phyloP scores from a whole-genome alignment of 169 alveolate genomes.

The Plasmodium gallinaceum region DNA sequence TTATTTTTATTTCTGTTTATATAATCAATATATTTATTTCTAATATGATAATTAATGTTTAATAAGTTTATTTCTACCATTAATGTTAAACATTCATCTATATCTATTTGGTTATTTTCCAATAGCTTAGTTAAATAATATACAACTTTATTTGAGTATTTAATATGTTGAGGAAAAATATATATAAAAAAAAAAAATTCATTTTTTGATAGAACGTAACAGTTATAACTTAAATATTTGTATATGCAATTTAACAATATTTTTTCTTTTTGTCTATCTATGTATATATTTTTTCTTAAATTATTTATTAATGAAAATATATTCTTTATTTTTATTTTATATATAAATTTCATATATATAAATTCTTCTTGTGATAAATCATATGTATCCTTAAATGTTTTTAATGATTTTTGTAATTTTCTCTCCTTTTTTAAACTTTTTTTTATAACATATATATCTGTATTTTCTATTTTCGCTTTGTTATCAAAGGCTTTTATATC shows the following conservation, averaged over 20 bases:
- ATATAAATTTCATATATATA: constrained; percentile 41
- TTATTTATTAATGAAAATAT: constrained; percentile 37
- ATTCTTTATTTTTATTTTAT: constrained; percentile 53
- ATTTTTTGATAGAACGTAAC: constrained; percentile 17
- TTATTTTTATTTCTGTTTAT: constrained; percentile 24
- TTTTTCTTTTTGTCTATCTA: constrained; percentile 14
- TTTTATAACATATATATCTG: not conserved
- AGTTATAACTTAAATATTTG: constrained; percentile 36
- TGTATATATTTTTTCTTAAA: constrained; percentile 41
- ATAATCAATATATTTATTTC: constrained; percentile 9
- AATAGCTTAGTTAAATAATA: constrained; percentile 17
- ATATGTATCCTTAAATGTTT: constrained; percentile 22
- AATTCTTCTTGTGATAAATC: constrained; percentile 38
- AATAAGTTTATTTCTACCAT: constrained; percentile 25
- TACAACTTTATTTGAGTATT: constrained; percentile 15
- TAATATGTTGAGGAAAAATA: constrained; percentile 43
- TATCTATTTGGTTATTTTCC: not conserved
- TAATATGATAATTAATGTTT: constrained; percentile 16
- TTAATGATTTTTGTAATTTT: not conserved
- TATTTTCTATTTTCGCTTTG: not conserved
- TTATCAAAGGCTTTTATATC: constrained; percentile 22
- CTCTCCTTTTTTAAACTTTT: constrained; percentile 5
- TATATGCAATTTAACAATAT: constrained; percentile 36
- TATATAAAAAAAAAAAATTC: constrained; percentile 33
- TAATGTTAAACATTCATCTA: constrained; percentile 12